Conservation (phyloP, 1,284 basidiomycete genomes). For the Xanthoconium separans region DNA sequence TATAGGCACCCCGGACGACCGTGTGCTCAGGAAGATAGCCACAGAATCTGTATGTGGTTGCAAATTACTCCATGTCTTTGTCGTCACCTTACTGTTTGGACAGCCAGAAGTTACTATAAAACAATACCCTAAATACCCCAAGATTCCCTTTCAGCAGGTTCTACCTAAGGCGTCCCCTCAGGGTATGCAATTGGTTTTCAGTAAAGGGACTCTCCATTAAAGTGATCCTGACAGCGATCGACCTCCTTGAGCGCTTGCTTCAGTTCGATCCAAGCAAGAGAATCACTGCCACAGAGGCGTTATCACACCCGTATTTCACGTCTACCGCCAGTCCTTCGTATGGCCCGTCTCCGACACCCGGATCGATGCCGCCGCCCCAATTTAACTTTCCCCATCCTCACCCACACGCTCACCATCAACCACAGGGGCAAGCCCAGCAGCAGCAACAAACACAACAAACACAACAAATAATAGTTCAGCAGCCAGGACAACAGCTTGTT, state of each 20-base stretch:
- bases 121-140: constrained; percentile 88
- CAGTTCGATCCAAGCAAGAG: constrained; percentile 96
- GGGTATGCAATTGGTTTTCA: constrained; percentile 45
- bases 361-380: constrained; percentile 64
- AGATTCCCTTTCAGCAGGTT: constrained; percentile 86
- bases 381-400: constrained; percentile 70
- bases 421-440: constrained; percentile 47
- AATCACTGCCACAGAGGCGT: constrained; percentile 89
- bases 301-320: constrained; percentile 93
- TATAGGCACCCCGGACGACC: constrained; percentile 93
- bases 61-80: neutral
- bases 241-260: constrained; percentile 92
- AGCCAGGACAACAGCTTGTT: constrained; percentile 34
- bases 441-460: constrained; percentile 37
- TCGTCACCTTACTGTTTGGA: constrained; percentile 9
- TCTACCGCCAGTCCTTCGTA: constrained; percentile 47
- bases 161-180: constrained; percentile 91
- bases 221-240: constrained; percentile 63
- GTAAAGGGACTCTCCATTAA: neutral
- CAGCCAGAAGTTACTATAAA: constrained; percentile 92
- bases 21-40: constrained; percentile 85
- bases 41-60: constrained; percentile 77
- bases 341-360: constrained; percentile 46
- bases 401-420: constrained; percentile 44
- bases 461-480: constrained; percentile 39